phyloP scores from a whole-genome alignment of 768 basidiomycete genomes.

The Trametes gibbosa region DNA sequence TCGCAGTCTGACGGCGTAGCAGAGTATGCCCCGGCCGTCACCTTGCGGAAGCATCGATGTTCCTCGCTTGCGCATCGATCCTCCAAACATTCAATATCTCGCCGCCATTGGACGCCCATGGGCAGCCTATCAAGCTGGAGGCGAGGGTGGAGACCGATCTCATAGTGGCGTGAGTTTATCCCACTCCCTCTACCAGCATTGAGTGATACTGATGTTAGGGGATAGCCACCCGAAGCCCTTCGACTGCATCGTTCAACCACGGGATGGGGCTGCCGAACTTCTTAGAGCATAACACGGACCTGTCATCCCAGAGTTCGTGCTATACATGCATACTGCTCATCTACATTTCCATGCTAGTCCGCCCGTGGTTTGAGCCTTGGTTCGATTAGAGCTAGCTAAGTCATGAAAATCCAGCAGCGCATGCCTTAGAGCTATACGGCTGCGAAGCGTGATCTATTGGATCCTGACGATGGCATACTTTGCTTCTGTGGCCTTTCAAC shows the following conservation, averaged over 20 bases:
- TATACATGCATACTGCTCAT: too few relatives aligned
- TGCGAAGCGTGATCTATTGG: too few relatives aligned
- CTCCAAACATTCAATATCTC: constrained; percentile 12
- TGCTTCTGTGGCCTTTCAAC: too few relatives aligned
- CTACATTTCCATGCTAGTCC: too few relatives aligned
- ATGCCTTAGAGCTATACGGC: too few relatives aligned
- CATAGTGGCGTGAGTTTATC: neutral
- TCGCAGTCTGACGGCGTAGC: neutral
- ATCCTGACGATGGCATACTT: too few relatives aligned
- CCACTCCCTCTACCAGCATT: too few relatives aligned
- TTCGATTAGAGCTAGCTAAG: too few relatives aligned
- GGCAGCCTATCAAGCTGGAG: neutral
- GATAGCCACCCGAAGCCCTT: neutral
- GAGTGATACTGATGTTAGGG: neutral
- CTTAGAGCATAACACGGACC: too few relatives aligned
- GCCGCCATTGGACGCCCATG: constrained; percentile 1
- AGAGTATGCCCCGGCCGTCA: constrained; percentile 21
- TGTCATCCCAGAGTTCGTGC: too few relatives aligned
- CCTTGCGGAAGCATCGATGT: constrained; percentile 16
- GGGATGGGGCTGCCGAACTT: neutral
- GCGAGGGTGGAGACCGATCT: neutral
- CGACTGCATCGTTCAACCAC: neutral
- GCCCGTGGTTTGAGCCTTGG: too few relatives aligned
- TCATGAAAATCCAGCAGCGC: too few relatives aligned
- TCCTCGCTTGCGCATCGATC: constrained; percentile 13